Evolutionary conservation across 345 rosid species (phyloP), one percentile per base, ranked within the genome.

Genomic region (Diplotaxis tenuifolia): DNA sequence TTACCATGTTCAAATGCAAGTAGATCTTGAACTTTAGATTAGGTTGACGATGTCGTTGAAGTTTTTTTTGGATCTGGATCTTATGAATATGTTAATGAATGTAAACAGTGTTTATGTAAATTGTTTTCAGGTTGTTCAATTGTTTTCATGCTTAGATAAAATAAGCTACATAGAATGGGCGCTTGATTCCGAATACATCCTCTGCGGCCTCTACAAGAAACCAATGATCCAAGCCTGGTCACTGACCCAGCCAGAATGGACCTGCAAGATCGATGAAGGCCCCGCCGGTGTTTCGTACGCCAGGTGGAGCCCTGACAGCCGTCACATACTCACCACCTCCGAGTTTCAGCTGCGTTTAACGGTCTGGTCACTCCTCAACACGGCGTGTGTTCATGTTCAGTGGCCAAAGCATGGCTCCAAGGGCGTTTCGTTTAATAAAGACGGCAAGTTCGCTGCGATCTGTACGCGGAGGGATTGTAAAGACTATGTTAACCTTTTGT

Each of bases 211-310:
- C 40, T 84, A 86, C 21, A 90, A 88, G 68, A 89, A 88, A 77
- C 96, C 97, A 0, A 89, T 92, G 96, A 90, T 95, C 73, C 98
- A 95, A 82, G 99, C 89, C 15, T 95, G 98, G 98, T 92, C 97
- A 1, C 77, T 92, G 73, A 50, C 86, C 55, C 96, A 95, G 78
- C 96, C 98, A 40, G 96, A 92, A 75, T 95, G 98, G 99, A 92
- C 96, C 10, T 95, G 99, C 78, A 92, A 92, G 80, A 95, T 95
- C 25, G 99, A 95, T 66, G 98, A 95, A 84, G 99, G 98, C 70
- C 94, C 89, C 20, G 96, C 99, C 20, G 97, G 98, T 68, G 88
- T 92, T 68, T 89, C 97, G 19, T 95, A 92, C 82, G 97, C 98
- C 36, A 83, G 99, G 81, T 92, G 99, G 98, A 95, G 99, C 65